Evolutionary conservation across 768 basidiomycete genomes (phyloP).

Genomic region (Mycena haematopus): DNA sequence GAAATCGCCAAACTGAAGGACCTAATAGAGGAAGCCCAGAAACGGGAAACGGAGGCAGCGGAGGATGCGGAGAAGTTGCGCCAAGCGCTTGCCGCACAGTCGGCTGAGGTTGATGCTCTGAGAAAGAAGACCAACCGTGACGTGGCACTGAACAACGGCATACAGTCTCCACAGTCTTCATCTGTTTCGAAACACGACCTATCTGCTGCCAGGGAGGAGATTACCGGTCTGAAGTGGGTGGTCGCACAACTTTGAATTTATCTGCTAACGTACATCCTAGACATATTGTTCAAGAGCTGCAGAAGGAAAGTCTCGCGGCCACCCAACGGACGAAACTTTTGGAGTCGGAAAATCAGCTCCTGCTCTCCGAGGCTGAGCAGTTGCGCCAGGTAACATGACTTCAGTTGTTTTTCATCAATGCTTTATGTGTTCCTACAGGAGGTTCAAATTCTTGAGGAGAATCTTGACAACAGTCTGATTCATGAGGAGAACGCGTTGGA

Average conservation of each 20-base stretch:
- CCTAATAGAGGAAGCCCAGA: conserved; percentile 48
- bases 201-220: conserved; percentile 63
- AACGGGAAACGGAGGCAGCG: conserved; percentile 31
- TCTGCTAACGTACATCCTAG: conserved; percentile 42
- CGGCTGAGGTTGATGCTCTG: conserved; percentile 59
- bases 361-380: conserved; percentile 71
- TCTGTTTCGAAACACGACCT: conserved; percentile 59
- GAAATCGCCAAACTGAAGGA: conserved; percentile 63
- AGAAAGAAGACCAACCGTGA: conserved; percentile 71
- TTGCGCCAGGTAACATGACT: conserved; percentile 65
- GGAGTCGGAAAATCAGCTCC: conserved; percentile 76
- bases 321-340: conserved; percentile 73
- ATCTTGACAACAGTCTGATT: conserved; percentile 65
- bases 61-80: conserved; percentile 36
- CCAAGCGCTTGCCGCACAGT: conserved; percentile 41
- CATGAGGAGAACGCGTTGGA: conserved; percentile 53
- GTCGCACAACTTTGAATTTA: not conserved
- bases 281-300: conserved; percentile 88
- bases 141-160: conserved; percentile 50
- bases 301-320: conserved; percentile 74
- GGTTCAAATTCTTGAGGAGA: conserved; percentile 78
- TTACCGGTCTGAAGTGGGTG: conserved; percentile 81
- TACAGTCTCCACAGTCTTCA: conserved; percentile 40
- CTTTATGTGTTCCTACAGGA: conserved; percentile 52
- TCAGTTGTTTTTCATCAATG: not conserved